Evolutionary conservation across 306 rosid genomes (phyloP).

Genomic region (Trifolium dubium): DNA sequence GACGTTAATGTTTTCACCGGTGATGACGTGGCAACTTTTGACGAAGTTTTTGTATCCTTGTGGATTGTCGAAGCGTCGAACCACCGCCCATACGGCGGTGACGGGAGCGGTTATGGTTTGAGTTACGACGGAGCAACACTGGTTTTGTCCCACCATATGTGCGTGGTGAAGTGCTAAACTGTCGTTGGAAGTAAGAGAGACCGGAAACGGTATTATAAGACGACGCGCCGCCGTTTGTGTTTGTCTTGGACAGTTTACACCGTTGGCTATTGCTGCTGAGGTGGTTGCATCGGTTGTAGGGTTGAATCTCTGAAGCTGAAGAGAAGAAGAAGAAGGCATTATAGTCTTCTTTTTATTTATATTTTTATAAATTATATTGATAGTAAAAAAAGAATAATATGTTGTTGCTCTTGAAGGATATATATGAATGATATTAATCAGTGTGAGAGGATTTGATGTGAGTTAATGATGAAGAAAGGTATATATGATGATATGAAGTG

Average conservation of each 20-base stretch:
- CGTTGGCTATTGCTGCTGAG: conserved; percentile 40
- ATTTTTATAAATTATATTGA: background rate
- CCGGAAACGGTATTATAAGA: conserved; percentile 10
- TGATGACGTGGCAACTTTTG: conserved; percentile 58
- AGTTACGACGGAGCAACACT: conserved; percentile 58
- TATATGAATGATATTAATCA: too few relatives aligned
- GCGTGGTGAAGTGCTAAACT: conserved; percentile 41
- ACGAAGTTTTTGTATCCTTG: conserved; percentile 63
- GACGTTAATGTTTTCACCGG: conserved; percentile 50
- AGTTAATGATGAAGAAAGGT: conserved; percentile 15
- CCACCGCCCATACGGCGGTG: conserved; percentile 58
- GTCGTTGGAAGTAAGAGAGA: conserved; percentile 19
- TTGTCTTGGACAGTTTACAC: conserved; percentile 46
- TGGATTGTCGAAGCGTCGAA: conserved; percentile 64
- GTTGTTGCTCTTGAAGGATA: too few relatives aligned
- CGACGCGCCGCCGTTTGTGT: conserved; percentile 37
- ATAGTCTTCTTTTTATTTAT: background rate
- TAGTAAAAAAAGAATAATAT: too few relatives aligned
- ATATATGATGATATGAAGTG: background rate
- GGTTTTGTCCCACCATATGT: conserved; percentile 48
- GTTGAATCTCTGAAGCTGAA: conserved; percentile 48
- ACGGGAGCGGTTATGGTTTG: conserved; percentile 53
- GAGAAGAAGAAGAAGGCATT: conserved; percentile 49
- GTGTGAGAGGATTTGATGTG: background rate
- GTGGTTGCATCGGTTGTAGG: conserved; percentile 39